Conservation (phyloP, 2,329 filamentous ascomycete genomes). For the Fusarium sp. region DNA sequence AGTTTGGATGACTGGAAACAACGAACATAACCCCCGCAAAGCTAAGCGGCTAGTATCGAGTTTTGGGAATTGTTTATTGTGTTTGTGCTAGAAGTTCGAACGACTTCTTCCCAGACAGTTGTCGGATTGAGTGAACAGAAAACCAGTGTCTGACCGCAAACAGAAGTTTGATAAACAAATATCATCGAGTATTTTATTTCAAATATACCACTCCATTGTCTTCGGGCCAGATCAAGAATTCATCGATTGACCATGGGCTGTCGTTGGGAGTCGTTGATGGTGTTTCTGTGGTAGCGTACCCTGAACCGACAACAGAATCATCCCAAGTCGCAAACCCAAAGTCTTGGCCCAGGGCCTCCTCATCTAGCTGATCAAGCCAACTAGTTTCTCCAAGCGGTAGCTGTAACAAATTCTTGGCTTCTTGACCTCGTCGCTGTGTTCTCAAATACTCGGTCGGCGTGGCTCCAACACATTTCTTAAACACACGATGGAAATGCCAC, state of each 20-base stretch:
- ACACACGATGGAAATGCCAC: constrained; percentile 70
- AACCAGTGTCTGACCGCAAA: not conserved
- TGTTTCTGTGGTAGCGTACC: constrained; percentile 21
- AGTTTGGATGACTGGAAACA: constrained; percentile 26
- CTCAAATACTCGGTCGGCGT: constrained; percentile 58
- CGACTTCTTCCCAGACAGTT: not conserved
- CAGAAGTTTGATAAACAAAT: not conserved
- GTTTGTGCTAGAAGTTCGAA: not conserved
- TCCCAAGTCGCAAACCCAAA: constrained; percentile 41
- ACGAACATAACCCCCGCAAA: not conserved
- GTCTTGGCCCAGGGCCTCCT: constrained; percentile 12
- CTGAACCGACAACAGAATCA: constrained; percentile 19
- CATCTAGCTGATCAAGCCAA: constrained; percentile 33
- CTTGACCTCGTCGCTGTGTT: constrained; percentile 31
- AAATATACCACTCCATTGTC: not conserved
- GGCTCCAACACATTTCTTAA: constrained; percentile 66
- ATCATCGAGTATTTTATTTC: not conserved
- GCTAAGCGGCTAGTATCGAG: not conserved
- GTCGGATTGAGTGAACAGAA: not conserved
- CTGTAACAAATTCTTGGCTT: not conserved
- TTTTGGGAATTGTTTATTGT: not conserved
- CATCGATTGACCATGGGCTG: constrained; percentile 45
- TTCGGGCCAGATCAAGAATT: constrained; percentile 44
- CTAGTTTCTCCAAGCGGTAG: constrained; percentile 7
- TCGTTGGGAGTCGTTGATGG: constrained; percentile 19